A percentile compares a stretch with the other conserved stretches of the same genome.
These are phyloP conservation scores for Helicocarpus griseus DNA, from an alignment of 2,329 filamentous ascomycete species.

Conservation along the genomic window DNA sequence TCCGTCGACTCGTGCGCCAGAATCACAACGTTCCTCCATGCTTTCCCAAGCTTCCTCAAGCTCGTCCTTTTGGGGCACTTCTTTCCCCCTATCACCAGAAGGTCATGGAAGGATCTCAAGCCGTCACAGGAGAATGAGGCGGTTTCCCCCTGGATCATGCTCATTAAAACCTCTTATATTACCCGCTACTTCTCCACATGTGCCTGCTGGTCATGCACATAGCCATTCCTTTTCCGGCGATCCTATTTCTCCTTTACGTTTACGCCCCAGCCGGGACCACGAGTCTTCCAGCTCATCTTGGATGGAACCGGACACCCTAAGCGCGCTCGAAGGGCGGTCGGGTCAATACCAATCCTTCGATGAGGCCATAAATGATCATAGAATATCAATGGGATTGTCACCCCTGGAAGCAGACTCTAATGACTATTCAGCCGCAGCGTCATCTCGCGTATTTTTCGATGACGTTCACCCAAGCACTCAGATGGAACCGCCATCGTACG, in stretches of 20 bases:
- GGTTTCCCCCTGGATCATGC: conserved; percentile 26
- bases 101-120: conserved; percentile 13
- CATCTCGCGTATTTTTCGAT: background rate
- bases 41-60: conserved; percentile 16
- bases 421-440: background rate
- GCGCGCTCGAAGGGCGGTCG: conserved; percentile 22
- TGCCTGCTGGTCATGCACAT: background rate
- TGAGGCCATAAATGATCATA: conserved; percentile 14
- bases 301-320: conserved; percentile 26
- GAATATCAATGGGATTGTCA: background rate
- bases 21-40: conserved; percentile 19
- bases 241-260: conserved; percentile 3
- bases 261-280: conserved; percentile 1
- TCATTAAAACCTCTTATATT: conserved; percentile 27
- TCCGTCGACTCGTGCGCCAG: conserved; percentile 7
- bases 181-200: conserved; percentile 9
- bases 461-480: background rate
- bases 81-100: conserved; percentile 18
- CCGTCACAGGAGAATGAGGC: conserved; percentile 22
- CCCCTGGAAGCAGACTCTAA: background rate
- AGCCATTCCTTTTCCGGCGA: background rate
- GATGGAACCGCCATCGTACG: background rate
- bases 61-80: conserved; percentile 15
- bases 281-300: conserved; percentile 15
- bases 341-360: conserved; percentile 18